Percentiles rank a stretch among this genome's conserved stretches.
Conservation (phyloP, 805 yeast genomes). For the Cyberlindnera mycetangii region DNA sequence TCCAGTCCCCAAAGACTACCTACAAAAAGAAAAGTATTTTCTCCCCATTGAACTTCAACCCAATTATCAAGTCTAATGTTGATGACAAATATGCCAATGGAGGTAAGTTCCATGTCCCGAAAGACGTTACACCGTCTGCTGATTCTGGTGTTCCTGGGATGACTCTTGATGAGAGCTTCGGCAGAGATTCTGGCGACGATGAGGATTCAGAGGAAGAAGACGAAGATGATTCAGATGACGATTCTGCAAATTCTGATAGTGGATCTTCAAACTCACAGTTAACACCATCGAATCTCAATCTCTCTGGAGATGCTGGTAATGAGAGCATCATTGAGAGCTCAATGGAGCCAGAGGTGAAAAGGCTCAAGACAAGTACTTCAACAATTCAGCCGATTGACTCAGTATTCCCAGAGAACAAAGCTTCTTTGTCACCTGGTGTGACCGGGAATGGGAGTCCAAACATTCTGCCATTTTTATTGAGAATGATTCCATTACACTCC, state of each 20-base stretch:
- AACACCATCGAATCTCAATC: background rate
- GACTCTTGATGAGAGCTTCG: constrained; percentile 16
- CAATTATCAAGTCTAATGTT: constrained; percentile 67
- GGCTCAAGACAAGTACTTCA: constrained; percentile 14
- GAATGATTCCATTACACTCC: constrained; percentile 60
- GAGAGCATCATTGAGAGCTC: constrained; percentile 7
- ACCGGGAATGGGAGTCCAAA: constrained; percentile 50
- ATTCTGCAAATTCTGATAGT: constrained; percentile 13
- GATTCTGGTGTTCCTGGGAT: constrained; percentile 23
- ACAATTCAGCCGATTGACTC: constrained; percentile 2
- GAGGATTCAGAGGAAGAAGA: constrained; percentile 20
- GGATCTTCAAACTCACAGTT: constrained; percentile 1
- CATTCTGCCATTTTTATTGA: constrained; percentile 63
- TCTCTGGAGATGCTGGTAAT: background rate
- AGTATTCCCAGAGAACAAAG: constrained; percentile 1
- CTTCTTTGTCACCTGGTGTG: constrained; percentile 8
- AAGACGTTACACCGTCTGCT: constrained; percentile 17
- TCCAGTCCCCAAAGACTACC: constrained; percentile 42
- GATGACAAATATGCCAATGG: constrained; percentile 88
- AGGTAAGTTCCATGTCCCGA: constrained; percentile 74
- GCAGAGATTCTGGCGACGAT: constrained; percentile 25
- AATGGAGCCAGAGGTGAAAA: constrained; percentile 21
- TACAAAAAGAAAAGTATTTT: constrained; percentile 57
- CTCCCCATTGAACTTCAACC: constrained; percentile 80
- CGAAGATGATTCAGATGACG: constrained; percentile 11